A percentile compares a stretch with the other conserved stretches of the same genome.
phyloP scores from a whole-genome alignment of 192 early-diverging fungal species.

The Irineochytrium annulatum region DNA sequence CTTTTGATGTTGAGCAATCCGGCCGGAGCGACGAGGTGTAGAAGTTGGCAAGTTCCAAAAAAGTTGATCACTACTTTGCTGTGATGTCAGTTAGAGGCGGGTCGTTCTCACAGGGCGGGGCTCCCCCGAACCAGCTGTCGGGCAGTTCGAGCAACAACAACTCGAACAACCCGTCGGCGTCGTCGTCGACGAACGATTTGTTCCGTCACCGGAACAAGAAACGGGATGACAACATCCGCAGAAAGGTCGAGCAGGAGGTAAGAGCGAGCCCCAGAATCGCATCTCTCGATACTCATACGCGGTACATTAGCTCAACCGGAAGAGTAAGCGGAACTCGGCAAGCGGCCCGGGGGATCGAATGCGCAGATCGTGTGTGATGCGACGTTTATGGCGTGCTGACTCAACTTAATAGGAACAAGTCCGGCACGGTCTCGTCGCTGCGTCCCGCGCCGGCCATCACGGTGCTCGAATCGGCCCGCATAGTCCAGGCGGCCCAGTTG shows the following conservation, averaged over 20 bases:
- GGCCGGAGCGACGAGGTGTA: no score
- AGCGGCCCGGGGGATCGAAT: not conserved
- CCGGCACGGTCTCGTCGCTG: constrained; percentile 89
- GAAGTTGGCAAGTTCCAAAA: no score
- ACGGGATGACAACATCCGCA: constrained; percentile 48
- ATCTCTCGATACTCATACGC: not conserved
- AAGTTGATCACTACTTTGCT: no score
- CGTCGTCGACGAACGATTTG: constrained; percentile 2
- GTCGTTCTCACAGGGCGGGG: no score
- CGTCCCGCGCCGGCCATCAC: constrained; percentile 85
- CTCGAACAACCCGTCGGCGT: no score
- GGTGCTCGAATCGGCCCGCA: constrained; percentile 47
- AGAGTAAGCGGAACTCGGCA: constrained; percentile 1
- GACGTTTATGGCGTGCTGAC: no score
- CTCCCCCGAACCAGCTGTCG: no score
- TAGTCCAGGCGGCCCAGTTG: constrained; percentile 48
- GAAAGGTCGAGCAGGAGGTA: constrained; percentile 47
- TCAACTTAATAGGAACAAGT: no score
- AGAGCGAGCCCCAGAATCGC: not conserved
- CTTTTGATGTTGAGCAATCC: no score
- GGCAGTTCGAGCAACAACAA: no score
- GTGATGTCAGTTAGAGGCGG: no score
- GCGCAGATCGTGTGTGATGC: not conserved
- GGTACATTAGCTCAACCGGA: not conserved
- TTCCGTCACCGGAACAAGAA: constrained; percentile 35